A percentile compares a stretch with the other conserved stretches of the same genome.
Conservation (phyloP, 169 alveolate genomes). For the Plasmodium coatneyi region DNA sequence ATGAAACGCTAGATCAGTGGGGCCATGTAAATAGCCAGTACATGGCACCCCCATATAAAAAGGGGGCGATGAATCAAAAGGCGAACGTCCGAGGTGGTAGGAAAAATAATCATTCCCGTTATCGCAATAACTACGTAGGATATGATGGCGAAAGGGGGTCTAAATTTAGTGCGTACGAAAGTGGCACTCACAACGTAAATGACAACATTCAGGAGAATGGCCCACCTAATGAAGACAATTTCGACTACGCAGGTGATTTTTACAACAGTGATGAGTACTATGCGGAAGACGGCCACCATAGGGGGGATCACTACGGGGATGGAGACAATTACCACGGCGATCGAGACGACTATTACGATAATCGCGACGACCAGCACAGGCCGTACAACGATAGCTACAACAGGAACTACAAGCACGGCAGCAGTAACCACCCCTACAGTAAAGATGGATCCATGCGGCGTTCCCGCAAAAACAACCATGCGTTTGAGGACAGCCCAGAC, state of each 20-base stretch:
- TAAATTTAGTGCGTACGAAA: neutral
- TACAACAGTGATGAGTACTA: neutral
- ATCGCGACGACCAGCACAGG: neutral
- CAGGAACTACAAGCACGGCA: neutral
- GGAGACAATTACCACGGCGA: neutral
- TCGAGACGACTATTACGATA: neutral
- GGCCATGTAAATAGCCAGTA: conserved; percentile 7
- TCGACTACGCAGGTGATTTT: neutral
- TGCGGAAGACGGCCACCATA: neutral
- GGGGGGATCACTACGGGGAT: neutral
- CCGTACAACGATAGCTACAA: neutral
- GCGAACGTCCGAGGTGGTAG: neutral
- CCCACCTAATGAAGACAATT: neutral
- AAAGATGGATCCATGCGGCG: neutral
- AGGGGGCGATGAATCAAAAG: conserved; percentile 22
- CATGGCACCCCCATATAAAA: conserved; percentile 6
- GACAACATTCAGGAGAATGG: neutral
- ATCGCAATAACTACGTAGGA: conserved; percentile 18
- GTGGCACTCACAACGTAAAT: conserved; percentile 13
- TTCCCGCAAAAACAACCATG: neutral
- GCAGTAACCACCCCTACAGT: neutral
- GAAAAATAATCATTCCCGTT: conserved; percentile 2
- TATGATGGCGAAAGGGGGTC: neutral
- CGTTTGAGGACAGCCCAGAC: neutral
- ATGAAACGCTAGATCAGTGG: conserved; percentile 5